Base-by-base conservation (phyloP, 148 eudicot species). In the Silene uniflora region DNA sequence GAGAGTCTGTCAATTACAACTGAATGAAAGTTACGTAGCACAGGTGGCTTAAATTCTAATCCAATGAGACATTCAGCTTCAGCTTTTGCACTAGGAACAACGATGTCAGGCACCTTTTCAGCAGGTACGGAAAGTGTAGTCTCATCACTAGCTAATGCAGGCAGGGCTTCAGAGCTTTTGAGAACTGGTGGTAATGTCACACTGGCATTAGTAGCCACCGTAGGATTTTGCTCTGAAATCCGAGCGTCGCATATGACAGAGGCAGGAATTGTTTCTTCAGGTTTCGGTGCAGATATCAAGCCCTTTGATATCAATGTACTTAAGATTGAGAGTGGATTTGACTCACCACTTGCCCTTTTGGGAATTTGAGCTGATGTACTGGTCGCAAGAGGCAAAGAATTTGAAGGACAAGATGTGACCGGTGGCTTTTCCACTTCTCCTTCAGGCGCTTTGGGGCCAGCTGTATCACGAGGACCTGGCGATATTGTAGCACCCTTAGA, bases 281-380 rank as follows among this genome's bases (percentile, higher is more conserved):
- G 72, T 66, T 86, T 87, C 10, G 98, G 83, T 23, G 93, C 82
- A 83, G 91, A 79, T 76, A 95, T 88, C 83, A 95, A 84, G 61
- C 98, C 98, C 76, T 87, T 92, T 11, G 91, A 89, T 70, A 95
- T 83, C 84, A 95, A 85, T 68, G 98, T 74, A 79, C 85, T 90
- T 68, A 95, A 82, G 60, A 95, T 89, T 18, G 97, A 88, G 73
- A 90, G 84, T 21, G 89, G 89, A 80, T 83, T 82, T 65, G 93
- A 77, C 47, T 77, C 69, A 64, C 82, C 73, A 78, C 80, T 78
- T 65, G 66, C 77, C 32, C 55, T 59, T 68, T 75, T 78, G 23
- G 89, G 79, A 70, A 81, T 81, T 65, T 77, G 83, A 71, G 82
- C 74, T 55, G 82, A 66, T 27, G 77, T 62, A 79, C 52, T 76